Conservation (phyloP, 164 flowering plant genomes). For the Berberis vulgaris region DNA sequence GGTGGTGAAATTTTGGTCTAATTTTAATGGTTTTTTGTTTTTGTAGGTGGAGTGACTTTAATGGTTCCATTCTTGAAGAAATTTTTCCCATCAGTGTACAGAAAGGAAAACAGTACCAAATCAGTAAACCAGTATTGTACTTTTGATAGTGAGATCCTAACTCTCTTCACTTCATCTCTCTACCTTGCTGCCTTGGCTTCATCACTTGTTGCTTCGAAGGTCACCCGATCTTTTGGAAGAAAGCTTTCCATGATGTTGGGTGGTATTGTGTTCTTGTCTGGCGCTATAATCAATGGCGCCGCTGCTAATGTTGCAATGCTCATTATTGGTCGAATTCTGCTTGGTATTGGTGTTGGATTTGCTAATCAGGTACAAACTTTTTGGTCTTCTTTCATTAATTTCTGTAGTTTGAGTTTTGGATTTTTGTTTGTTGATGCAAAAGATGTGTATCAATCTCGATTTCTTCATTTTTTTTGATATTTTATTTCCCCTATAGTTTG, state of each 20-base stretch:
- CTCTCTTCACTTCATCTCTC: background rate
- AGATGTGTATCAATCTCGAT: background rate
- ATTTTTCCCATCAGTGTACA: background rate
- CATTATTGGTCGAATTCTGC: background rate
- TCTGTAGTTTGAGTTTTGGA: background rate
- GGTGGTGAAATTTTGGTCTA: background rate
- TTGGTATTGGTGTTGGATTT: conserved; percentile 4
- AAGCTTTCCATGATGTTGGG: conserved; percentile 1
- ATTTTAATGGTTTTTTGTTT: background rate
- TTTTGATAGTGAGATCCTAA: background rate
- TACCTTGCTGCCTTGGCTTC: background rate
- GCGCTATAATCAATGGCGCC: background rate
- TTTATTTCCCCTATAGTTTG: background rate
- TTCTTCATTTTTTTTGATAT: background rate
- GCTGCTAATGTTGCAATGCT: background rate
- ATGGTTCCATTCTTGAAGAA: background rate
- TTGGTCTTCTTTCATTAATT: background rate
- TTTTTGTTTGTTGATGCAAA: background rate
- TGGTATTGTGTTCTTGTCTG: background rate
- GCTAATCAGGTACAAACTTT: background rate
- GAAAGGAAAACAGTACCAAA: background rate
- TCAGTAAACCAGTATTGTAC: background rate
- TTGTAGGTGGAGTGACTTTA: background rate
- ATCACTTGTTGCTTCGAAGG: background rate
- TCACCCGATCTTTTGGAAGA: background rate